Base-by-base conservation (phyloP, 2,329 filamentous ascomycete species). In the Beauveria scarabaeidicola region DNA sequence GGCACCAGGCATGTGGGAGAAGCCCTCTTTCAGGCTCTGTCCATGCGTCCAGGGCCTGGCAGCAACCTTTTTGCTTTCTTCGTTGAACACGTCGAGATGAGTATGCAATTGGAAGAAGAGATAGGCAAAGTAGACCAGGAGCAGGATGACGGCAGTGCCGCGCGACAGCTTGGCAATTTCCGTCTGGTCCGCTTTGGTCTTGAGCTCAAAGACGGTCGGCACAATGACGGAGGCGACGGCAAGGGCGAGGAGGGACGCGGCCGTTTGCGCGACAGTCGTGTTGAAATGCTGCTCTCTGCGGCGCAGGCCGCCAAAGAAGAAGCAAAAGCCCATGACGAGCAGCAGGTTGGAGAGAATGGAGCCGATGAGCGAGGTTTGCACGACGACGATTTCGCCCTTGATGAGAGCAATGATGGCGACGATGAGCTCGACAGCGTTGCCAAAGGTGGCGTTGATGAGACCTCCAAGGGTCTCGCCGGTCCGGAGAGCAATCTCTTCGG, bases 51-150 rank as follows among this genome's bases (percentile, higher is more conserved):
- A 78, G 2, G 79, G 81, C 67, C 74, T 79, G 43, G 74, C 90
- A 3, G 86, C 82, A 0, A 89, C 87, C 72, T 96, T 96, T 66
- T 89, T 81, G 64, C 87, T 89, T 38, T 89, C 85, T 56, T 85
- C 84, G 70, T 88, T 90, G 78, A 96, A 97, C 70, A 96, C 86
- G 9, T 77, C 77, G 25, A 81, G 80, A 72, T 97, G 92, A 0
- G 92, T 92, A 71, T 91, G 90, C 61, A 97, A 85, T 73, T 97
- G 93, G 78, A 97, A 97, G 73, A 90, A 81, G 2, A 97, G 85
- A 68, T 95, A 97, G 60, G 83, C 88, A 53, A 74, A 85, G 71
- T 97, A 97, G 10, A 95, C 88, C 51, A 95, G 70, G 1, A 97
- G 81, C 5, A 97, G 81, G 63, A 97, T 91, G 62, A 97, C 76